Percentiles rank a stretch among this genome's conserved stretches.
Conservation (phyloP, 1,139 yeast genomes). For the Yarrowia galli region DNA sequence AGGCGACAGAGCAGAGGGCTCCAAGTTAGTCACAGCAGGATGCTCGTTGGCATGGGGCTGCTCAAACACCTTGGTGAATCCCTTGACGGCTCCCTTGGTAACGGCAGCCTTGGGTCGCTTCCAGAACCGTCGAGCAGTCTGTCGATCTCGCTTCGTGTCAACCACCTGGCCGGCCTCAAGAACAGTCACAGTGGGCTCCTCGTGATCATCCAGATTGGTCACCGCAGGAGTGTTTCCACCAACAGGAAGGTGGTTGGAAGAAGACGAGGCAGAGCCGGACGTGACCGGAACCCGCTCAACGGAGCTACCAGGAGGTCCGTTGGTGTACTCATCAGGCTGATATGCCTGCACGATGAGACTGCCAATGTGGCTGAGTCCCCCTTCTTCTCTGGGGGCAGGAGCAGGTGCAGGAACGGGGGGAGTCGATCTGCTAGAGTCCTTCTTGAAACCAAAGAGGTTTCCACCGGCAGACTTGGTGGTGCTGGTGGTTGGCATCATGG, state of each 20-base stretch:
- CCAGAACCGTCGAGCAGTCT: conserved; percentile 49
- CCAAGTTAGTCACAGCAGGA: conserved; percentile 33
- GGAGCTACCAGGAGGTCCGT: conserved; percentile 33
- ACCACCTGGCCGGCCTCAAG: conserved; percentile 45
- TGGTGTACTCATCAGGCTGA: conserved; percentile 35
- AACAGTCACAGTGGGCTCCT: conserved; percentile 50
- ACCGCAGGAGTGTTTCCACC: conserved; percentile 36
- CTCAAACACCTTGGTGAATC: conserved; percentile 50
- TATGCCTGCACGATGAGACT: conserved; percentile 34
- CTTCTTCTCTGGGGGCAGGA: conserved; percentile 19
- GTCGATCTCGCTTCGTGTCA: conserved; percentile 44
- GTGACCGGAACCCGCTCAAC: conserved; percentile 27
- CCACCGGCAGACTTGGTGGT: conserved; percentile 11
- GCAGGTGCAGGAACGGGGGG: conserved; percentile 8
- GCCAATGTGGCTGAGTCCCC: conserved; percentile 26
- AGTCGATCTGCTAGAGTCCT: conserved; percentile 13
- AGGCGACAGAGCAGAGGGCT: conserved; percentile 26
- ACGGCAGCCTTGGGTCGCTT: conserved; percentile 52
- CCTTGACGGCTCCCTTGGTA: conserved; percentile 49
- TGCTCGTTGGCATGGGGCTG: conserved; percentile 22
- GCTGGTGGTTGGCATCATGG: conserved; percentile 1
- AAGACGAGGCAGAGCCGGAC: conserved; percentile 14
- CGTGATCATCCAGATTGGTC: conserved; percentile 41
- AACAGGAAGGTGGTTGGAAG: conserved; percentile 13
- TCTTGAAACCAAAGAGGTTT: conserved; percentile 34